Evolutionary conservation across 2,329 filamentous ascomycete species (phyloP).

Genomic region (Hypomyces rosellus): DNA sequence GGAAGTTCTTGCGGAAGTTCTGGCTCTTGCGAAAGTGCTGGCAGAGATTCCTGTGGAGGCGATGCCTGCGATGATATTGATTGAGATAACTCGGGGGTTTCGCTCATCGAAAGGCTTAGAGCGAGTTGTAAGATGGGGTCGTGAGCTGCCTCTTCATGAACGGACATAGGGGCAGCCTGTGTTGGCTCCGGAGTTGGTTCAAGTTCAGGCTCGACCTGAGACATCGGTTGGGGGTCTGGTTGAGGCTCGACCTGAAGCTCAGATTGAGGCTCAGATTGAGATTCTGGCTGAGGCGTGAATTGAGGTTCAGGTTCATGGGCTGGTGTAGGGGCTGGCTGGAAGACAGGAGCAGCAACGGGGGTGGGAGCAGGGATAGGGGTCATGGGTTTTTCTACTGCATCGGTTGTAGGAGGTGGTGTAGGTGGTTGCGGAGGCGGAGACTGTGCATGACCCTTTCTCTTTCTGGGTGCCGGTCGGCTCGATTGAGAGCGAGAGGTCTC

Average conservation of each 20-base stretch:
- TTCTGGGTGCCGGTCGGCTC: conserved; percentile 16
- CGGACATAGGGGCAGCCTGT: neutral
- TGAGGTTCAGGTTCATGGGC: neutral
- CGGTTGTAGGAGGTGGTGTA: conserved; percentile 35
- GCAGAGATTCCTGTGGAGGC: neutral
- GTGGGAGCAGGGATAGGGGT: neutral
- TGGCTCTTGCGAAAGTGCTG: neutral
- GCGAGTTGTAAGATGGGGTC: conserved; percentile 10
- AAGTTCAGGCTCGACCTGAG: neutral
- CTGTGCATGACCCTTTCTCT: conserved; percentile 9
- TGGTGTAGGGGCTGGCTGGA: neutral
- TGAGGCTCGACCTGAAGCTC: neutral
- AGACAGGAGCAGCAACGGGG: conserved; percentile 9
- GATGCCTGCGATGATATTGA: conserved; percentile 3
- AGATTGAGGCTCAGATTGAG: neutral
- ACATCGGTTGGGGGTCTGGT: neutral
- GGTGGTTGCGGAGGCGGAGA: conserved; percentile 24
- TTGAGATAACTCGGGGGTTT: neutral
- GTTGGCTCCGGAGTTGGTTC: conserved; percentile 9
- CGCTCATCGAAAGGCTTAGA: conserved; percentile 8
- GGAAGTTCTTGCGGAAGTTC: neutral
- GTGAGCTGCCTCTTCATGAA: conserved; percentile 5
- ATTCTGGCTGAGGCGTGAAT: neutral
- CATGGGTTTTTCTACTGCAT: conserved; percentile 27
- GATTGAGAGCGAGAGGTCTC: conserved; percentile 11